Evolutionary conservation across 2,329 filamentous ascomycete genomes (phyloP), one percentile per base, ranked within the genome.

Genomic region (Rhytidhysteron rufulum): DNA sequence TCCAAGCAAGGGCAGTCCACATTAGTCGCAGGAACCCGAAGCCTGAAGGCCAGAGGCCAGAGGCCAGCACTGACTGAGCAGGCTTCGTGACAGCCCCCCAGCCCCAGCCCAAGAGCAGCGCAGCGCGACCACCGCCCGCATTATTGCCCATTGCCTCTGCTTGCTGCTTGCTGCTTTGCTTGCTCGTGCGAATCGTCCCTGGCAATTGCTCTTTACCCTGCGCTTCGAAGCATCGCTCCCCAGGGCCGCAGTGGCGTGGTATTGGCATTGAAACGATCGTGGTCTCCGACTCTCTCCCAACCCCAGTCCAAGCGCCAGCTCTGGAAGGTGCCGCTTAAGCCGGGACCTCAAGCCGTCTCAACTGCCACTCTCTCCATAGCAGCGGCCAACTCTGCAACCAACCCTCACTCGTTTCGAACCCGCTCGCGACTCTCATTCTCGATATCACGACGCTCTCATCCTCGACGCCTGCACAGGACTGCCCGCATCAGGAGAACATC

Each of bases 251-350:
- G 36, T 36, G 39, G 13, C 8, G 45, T 19, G 44, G 34, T 36
- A 45, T 37, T 42, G 48, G 48, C 47, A 46, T 49, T 63, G 59
- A 63, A 57, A 58, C 57, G 48, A 48, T 45, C 44, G 33, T 42
- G 40, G 51, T 50, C 39, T 51, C 32, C 16, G 18, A 39, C 35
- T 10, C 25, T 32, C 16, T 35, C 8, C 19, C 18, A 5, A 38
- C 25, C 37, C 18, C 21, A 32, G 33, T 27, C 31, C 33, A 21
- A 31, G 18, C 37, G n/a, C 30, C 31, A 18, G 22, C 29, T 35
- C 37, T 36, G 31, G 31, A 34, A 31, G 16, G 21, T 31, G 27
- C 39, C 32, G 27, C 17, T 17, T 15, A 27, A 31, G 30, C 31
- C 32, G 25, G 27, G 16, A 32, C 39, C 25, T 19, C 22, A 4